These are phyloP conservation scores for Saccharum hybrid DNA, from an alignment of 202 grass and related monocot species.

Conservation along the genomic window DNA sequence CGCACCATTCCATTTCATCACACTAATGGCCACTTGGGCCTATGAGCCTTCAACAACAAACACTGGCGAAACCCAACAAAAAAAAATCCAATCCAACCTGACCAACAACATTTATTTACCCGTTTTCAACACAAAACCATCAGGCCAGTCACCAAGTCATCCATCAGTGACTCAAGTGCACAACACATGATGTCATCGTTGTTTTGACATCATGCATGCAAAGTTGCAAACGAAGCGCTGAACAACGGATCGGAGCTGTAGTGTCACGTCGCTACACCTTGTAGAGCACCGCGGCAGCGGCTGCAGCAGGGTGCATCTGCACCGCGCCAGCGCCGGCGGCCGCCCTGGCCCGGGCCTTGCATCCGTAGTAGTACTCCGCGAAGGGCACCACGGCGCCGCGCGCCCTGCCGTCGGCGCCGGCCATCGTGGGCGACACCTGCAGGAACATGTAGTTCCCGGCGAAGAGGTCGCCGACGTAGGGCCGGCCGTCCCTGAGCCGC, in stretches of 20 bases:
- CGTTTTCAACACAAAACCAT: too few relatives aligned
- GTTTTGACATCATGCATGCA: not conserved
- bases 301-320: not conserved
- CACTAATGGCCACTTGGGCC: not conserved
- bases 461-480: constrained; percentile 75
- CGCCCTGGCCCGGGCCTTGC: not conserved
- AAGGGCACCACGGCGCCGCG: constrained; percentile 6
- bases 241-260: not conserved
- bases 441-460: constrained; percentile 96
- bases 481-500: constrained; percentile 73
- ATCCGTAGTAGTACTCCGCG: constrained; percentile 42
- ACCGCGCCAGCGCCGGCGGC: not conserved
- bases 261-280: not conserved
- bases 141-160: not conserved
- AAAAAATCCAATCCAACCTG: not conserved
- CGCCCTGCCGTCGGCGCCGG: constrained; percentile 4
- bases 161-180: too few relatives aligned
- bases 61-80: too few relatives aligned
- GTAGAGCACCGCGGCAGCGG: not conserved
- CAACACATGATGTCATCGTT: too few relatives aligned
- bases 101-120: not conserved
- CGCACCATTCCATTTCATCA: too few relatives aligned
- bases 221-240: not conserved
- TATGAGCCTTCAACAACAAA: not conserved
- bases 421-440: constrained; percentile 71